Base-by-base conservation (phyloP, 495 filamentous ascomycete genomes). In the Aspergillus sclerotioniger region DNA sequence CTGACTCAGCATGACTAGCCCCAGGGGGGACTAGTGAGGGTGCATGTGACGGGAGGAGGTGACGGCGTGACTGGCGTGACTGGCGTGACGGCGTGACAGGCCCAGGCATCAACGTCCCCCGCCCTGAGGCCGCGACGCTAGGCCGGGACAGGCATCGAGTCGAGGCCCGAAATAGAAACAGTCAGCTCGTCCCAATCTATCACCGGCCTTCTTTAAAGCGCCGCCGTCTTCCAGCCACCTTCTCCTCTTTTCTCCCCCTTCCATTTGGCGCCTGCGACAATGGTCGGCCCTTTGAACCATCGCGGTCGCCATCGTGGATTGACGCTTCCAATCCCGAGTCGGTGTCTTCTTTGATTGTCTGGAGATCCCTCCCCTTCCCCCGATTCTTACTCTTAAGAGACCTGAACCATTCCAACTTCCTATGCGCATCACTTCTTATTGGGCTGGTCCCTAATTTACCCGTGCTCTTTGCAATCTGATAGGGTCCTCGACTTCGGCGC, bases 121-220 rank as follows among this genome's bases (percentile, higher is more conserved):
- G 66, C 71, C 67, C 67, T 68, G 58, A 72, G 66, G 67, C 71
- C 37, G 32, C 39, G 8, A 53, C 62, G 55, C 64, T 66, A 71
- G 43, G 10, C 67, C 57, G 1, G n/a, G 21, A 54, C 32, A 39
- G 58, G 59, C 32, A 63, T 62, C 53, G 45, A 53, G 61, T 47
- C 48, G 35, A 53, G 37, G 44, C 60, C 60, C 59, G 56, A 66
- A 68, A 72, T 66, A 68, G 64, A 62, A 70, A 67, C 59, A 57
- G 51, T 62, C 62, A 64, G 61, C 61, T 57, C 45, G 39, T 54
- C 58, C 49, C 53, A 60, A 49, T 57, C 61, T 54, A 57, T 57
- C 56, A 59, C 50, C 61, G 54, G 46, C 51, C 53, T 53, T 58
- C 59, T 59, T 67, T 49, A 64, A 66, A 61, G 61, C 64, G 64